Evolutionary conservation across 768 basidiomycete genomes (phyloP).

Genomic region (Lactifluus echinatus): DNA sequence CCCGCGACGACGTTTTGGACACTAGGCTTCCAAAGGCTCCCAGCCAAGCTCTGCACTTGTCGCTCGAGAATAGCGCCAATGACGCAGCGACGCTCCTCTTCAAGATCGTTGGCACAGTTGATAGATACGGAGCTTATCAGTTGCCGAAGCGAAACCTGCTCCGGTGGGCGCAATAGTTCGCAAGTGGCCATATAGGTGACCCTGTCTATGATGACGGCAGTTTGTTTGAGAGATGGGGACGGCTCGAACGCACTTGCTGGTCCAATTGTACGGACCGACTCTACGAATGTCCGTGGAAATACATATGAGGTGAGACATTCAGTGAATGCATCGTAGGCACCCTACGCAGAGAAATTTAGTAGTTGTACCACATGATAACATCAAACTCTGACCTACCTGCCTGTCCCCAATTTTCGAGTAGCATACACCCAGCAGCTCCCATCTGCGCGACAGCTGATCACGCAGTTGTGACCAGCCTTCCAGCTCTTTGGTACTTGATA

Average conservation of each 20-base stretch:
- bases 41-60: constrained; percentile 50
- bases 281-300: constrained; percentile 18
- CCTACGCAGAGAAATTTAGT: constrained; percentile 30
- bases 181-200: constrained; percentile 58
- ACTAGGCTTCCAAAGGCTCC: constrained; percentile 49
- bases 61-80: constrained; percentile 51
- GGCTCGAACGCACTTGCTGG: constrained; percentile 32
- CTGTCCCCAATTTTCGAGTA: constrained; percentile 71
- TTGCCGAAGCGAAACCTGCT: constrained; percentile 39
- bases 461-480: constrained; percentile 51
- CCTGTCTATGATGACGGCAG: constrained; percentile 52
- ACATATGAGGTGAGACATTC: constrained; percentile 27
- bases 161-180: constrained; percentile 50
- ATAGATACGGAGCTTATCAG: constrained; percentile 6
- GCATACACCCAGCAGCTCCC: constrained; percentile 76
- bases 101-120: background rate
- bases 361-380: background rate
- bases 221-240: constrained; percentile 41
- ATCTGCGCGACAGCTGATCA: constrained; percentile 60
- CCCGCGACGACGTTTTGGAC: constrained; percentile 33
- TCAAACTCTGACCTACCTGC: constrained; percentile 38
- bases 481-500: constrained; percentile 20
- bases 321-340: constrained; percentile 47
- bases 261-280: constrained; percentile 16
- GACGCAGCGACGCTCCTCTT: constrained; percentile 24